These are phyloP conservation scores for Calonectria ilicicola DNA, from an alignment of 2,329 filamentous ascomycete genomes.

Conservation along the genomic window DNA sequence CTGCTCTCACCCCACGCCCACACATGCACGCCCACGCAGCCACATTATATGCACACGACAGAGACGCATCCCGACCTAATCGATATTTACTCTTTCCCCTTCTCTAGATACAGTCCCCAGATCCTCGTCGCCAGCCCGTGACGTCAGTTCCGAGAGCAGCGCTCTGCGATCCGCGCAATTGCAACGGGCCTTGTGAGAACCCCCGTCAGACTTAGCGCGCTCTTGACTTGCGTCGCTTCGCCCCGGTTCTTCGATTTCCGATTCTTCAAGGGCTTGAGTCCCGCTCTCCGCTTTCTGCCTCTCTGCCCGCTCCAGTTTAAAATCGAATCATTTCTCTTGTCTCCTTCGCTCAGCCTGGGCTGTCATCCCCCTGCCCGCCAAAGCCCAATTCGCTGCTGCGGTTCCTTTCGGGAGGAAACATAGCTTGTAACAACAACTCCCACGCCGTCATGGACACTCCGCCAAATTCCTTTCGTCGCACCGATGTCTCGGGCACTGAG, in stretches of 20 bases:
- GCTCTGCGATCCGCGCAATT: constrained; percentile 23
- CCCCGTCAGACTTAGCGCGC: constrained; percentile 22
- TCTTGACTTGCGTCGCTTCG: constrained; percentile 4
- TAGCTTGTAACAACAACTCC: not conserved
- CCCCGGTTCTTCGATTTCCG: constrained; percentile 11
- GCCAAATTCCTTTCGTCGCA: constrained; percentile 34
- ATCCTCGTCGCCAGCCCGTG: constrained; percentile 16
- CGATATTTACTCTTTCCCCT: not conserved
- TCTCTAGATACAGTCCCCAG: not conserved
- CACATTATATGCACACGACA: not conserved
- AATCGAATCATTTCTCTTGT: not conserved
- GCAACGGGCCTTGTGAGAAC: constrained; percentile 8
- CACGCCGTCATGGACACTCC: constrained; percentile 39
- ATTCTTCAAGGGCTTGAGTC: constrained; percentile 9
- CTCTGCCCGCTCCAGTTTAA: not conserved
- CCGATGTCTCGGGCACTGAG: constrained; percentile 3
- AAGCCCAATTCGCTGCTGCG: not conserved
- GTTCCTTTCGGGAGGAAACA: not conserved
- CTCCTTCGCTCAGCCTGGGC: not conserved
- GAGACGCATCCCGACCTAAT: not conserved
- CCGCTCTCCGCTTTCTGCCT: constrained; percentile 1
- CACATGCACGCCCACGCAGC: not conserved
- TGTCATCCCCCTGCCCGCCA: not conserved
- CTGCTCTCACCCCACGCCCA: not conserved
- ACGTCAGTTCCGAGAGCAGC: constrained; percentile 20